phyloP scores from a whole-genome alignment of 768 basidiomycete genomes.

The Hygrophorus pudorinus region DNA sequence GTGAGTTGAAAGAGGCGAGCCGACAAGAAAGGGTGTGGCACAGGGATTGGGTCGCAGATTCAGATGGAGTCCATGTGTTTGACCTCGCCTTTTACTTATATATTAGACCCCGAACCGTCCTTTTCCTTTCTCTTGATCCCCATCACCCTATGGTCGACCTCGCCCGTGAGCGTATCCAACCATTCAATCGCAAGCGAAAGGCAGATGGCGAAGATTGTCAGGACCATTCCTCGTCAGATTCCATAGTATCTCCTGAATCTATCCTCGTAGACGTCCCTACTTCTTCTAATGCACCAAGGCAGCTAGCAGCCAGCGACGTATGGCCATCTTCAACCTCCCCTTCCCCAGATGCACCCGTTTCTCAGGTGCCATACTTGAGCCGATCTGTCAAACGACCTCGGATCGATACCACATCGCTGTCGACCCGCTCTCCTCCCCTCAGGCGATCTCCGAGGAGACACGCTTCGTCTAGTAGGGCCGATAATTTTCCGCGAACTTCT shows the following conservation, averaged over 20 bases:
- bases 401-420: slow-evolving; percentile 21
- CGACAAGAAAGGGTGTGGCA: slow-evolving; percentile 8
- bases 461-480: slow-evolving; percentile 7
- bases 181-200: slow-evolving; percentile 61
- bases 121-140: slow-evolving; percentile 9
- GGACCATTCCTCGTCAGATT: slow-evolving; percentile 17
- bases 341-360: slow-evolving; percentile 16
- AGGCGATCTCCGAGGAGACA: slow-evolving; percentile 15
- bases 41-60: slow-evolving; percentile 7
- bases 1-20: slow-evolving; percentile 12
- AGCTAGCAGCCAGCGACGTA: slow-evolving; percentile 12
- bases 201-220: slow-evolving; percentile 40
- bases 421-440: slow-evolving; percentile 14
- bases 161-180: slow-evolving; percentile 34
- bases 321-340: slow-evolving; percentile 18
- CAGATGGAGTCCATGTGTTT: slow-evolving; percentile 31
- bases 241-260: slow-evolving; percentile 19
- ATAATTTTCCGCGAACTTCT: slow-evolving; percentile 17
- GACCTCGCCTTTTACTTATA: slow-evolving; percentile 28
- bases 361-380: slow-evolving; percentile 8
- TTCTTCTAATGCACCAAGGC: not conserved
- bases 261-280: not conserved
- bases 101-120: slow-evolving; percentile 15
- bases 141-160: slow-evolving; percentile 47
- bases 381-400: slow-evolving; percentile 27